Conservation (phyloP, 441 rosid species). For the Adansonia madagascariensis region DNA sequence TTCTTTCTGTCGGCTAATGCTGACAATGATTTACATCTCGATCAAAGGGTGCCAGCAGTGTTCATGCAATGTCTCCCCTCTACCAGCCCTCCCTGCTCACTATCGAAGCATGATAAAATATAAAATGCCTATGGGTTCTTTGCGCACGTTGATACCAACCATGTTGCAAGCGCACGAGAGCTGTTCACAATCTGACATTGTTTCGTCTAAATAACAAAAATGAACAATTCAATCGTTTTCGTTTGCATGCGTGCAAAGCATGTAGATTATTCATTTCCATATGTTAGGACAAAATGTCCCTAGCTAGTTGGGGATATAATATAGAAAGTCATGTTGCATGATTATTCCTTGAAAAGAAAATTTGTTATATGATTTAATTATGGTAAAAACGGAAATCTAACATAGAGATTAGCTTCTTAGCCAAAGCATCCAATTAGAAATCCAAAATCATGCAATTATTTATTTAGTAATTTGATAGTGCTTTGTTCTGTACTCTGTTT, state of each 20-base stretch:
- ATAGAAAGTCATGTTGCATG: no score
- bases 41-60: not conserved
- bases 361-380: no score
- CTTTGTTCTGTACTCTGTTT: not conserved
- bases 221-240: not conserved
- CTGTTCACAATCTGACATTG: not conserved
- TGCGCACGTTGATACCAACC: no score
- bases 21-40: not conserved
- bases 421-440: not conserved
- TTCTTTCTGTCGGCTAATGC: constrained; percentile 26
- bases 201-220: not conserved
- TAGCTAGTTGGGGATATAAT: not conserved
- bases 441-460: not conserved
- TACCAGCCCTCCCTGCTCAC: constrained; percentile 1
- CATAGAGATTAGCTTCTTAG: no score
- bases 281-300: not conserved
- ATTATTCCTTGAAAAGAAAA: no score
- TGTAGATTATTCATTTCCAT: not conserved
- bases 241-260: not conserved
- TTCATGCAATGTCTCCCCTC: constrained; percentile 23
- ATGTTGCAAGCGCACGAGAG: not conserved
- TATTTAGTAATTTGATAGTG: constrained; percentile 23
- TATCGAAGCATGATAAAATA: not conserved
- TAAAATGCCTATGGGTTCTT: not conserved
- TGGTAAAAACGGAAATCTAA: no score